Conservation (phyloP, 768 basidiomycete genomes). For the Dacryopinax primogenitus region DNA sequence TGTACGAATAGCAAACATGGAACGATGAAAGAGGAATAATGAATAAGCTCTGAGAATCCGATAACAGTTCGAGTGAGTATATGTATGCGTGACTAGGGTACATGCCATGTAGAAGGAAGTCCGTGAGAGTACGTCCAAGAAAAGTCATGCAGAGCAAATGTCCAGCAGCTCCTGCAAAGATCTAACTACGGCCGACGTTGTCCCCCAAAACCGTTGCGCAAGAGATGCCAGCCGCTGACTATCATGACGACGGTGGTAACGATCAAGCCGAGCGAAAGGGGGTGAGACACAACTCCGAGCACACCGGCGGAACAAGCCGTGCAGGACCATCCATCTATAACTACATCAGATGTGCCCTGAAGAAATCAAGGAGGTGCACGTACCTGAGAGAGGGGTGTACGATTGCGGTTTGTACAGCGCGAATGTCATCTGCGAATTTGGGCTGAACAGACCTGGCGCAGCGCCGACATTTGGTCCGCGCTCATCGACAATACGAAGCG, state of each 20-base stretch:
- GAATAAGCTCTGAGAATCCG: background rate
- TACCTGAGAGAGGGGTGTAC: constrained; percentile 51
- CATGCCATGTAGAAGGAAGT: constrained; percentile 1
- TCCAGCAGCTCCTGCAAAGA: background rate
- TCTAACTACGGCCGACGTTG: background rate
- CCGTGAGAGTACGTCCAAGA: constrained; percentile 7
- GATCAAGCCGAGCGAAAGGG: constrained; percentile 24
- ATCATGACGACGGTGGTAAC: constrained; percentile 50
- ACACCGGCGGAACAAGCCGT: constrained; percentile 27
- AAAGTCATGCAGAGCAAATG: background rate
- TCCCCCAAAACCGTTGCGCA: constrained; percentile 26
- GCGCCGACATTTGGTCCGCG: constrained; percentile 52
- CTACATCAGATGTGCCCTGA: constrained; percentile 6
- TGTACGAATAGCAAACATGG: constrained; percentile 9
- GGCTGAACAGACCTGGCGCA: constrained; percentile 50
- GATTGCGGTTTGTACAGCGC: constrained; percentile 68
- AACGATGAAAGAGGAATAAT: background rate
- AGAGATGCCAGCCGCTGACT: constrained; percentile 49
- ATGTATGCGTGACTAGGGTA: constrained; percentile 8
- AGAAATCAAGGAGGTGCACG: constrained; percentile 17
- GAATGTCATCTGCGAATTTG: constrained; percentile 61
- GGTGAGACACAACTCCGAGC: constrained; percentile 18
- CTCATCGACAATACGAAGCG: constrained; percentile 69
- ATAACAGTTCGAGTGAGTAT: background rate
- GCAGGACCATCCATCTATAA: constrained; percentile 29